Conservation (phyloP, 106 monocot genomes). For the Amphibolis antarctica region DNA sequence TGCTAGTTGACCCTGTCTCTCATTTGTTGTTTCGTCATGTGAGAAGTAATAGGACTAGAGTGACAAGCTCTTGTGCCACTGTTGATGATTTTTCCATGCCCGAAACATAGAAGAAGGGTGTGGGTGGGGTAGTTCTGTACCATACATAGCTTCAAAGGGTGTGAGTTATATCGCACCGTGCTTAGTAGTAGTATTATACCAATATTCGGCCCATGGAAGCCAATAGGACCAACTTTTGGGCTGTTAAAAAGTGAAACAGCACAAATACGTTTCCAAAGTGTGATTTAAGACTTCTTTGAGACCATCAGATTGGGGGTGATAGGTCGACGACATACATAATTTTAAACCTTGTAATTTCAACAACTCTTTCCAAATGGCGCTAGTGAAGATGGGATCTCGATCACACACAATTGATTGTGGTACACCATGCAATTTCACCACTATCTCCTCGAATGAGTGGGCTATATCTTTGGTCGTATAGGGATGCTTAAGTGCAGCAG, state of each 20-base stretch:
- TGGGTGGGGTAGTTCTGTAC: not conserved
- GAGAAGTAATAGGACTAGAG: too few relatives aligned
- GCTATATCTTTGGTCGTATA: not conserved
- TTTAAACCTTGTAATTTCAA: not conserved
- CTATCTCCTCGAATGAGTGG: not conserved
- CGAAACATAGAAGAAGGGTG: not conserved
- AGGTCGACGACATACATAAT: not conserved
- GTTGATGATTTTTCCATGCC: not conserved
- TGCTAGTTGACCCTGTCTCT: not conserved
- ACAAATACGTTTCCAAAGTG: not conserved
- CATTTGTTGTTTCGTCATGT: not conserved
- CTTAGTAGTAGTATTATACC: constrained; percentile 5
- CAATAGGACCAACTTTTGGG: not conserved
- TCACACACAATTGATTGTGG: not conserved
- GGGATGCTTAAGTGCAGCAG: not conserved
- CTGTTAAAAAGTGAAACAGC: not conserved
- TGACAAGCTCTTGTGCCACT: not conserved
- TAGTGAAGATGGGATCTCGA: not conserved
- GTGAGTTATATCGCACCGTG: not conserved
- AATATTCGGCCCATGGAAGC: not conserved
- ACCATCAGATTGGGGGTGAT: not conserved
- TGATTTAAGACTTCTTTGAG: not conserved
- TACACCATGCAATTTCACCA: not conserved
- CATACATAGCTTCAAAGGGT: constrained; percentile 9
- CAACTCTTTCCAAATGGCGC: not conserved